Evolutionary conservation across 495 filamentous ascomycete genomes (phyloP).

Genomic region (Ramalina peruviana): DNA sequence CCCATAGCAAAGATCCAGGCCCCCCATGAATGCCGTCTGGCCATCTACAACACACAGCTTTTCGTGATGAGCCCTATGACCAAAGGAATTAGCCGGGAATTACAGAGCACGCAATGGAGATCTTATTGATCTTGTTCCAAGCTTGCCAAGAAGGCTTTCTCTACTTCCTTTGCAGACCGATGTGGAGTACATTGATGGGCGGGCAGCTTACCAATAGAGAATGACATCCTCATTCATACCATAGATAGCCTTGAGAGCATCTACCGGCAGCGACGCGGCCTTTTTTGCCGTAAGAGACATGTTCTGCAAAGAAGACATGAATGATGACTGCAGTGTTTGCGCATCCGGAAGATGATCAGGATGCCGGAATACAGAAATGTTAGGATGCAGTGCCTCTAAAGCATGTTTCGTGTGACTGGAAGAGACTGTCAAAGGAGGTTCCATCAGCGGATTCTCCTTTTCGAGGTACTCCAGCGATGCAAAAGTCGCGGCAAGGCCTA

Average conservation of each 20-base stretch:
- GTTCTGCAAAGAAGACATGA: constrained; percentile 37
- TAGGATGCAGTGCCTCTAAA: constrained; percentile 65
- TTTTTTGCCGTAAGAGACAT: constrained; percentile 36
- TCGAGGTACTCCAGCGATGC: constrained; percentile 29
- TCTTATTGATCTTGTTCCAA: no score
- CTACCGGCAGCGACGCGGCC: constrained; percentile 44
- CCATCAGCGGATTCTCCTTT: constrained; percentile 28
- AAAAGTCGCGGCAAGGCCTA: constrained; percentile 29
- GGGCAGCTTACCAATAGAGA: constrained; percentile 53
- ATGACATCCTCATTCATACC: constrained; percentile 69
- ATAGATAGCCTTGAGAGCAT: constrained; percentile 62
- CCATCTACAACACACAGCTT: constrained; percentile 81
- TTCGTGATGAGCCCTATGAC: constrained; percentile 64
- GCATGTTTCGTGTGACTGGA: constrained; percentile 76
- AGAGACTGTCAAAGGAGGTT: constrained; percentile 44
- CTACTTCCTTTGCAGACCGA: neutral
- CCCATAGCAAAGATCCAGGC: constrained; percentile 46
- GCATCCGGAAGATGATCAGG: constrained; percentile 77
- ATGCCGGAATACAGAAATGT: constrained; percentile 84
- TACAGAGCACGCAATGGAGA: neutral
- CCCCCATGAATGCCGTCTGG: constrained; percentile 77
- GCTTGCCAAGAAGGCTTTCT: neutral
- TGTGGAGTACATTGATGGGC: no score
- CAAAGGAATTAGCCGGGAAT: neutral
- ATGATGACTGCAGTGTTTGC: constrained; percentile 36